A percentile compares a stretch with the other conserved stretches of the same genome.
Conservation (phyloP, 352 stramenopile genomes). For the Phytophthora ramorum region DNA sequence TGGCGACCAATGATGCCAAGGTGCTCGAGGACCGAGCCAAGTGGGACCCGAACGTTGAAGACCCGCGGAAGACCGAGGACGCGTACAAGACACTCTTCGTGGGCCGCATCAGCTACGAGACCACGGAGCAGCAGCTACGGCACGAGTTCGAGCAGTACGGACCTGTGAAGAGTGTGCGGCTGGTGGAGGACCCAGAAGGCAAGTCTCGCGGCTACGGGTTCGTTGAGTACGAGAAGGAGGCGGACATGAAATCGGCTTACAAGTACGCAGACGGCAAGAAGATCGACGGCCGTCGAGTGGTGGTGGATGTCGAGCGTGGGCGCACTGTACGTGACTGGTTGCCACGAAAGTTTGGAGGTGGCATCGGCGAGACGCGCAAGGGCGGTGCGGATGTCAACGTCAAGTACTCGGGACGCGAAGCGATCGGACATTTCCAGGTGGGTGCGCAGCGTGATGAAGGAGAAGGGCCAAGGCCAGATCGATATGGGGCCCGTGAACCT, state of each 20-base stretch:
- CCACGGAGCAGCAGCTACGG: slow-evolving; percentile 97
- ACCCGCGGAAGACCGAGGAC: slow-evolving; percentile 82
- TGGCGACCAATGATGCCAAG: slow-evolving; percentile 66
- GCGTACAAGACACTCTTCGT: slow-evolving; percentile 99
- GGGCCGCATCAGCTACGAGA: slow-evolving; percentile 97
- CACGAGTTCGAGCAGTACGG: slow-evolving; percentile 97
- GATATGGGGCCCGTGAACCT: slow-evolving; percentile 37
- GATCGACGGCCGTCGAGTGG: slow-evolving; percentile 95
- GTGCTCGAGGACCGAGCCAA: slow-evolving; percentile 66
- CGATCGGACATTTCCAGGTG: slow-evolving; percentile 43
- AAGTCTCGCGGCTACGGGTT: slow-evolving; percentile 97
- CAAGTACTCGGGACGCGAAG: slow-evolving; percentile 85
- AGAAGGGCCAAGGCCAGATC: slow-evolving; percentile 30
- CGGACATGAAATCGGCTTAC: slow-evolving; percentile 97
- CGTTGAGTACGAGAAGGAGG: slow-evolving; percentile 98
- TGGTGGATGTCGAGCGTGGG: slow-evolving; percentile 98
- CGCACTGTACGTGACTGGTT: slow-evolving; percentile 97
- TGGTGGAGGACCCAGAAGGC: slow-evolving; percentile 89
- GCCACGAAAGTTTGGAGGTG: slow-evolving; percentile 94
- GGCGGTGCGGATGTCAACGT: slow-evolving; percentile 82
- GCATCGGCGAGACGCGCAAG: slow-evolving; percentile 91
- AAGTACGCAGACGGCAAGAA: slow-evolving; percentile 95
- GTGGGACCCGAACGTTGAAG: slow-evolving; percentile 73
- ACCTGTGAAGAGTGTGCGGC: slow-evolving; percentile 86
- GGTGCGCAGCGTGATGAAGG: slow-evolving; percentile 41